Evolutionary conservation across 2,329 filamentous ascomycete species (phyloP), one percentile per base, ranked within the genome.

Genomic region (Talaromyces sp.): DNA sequence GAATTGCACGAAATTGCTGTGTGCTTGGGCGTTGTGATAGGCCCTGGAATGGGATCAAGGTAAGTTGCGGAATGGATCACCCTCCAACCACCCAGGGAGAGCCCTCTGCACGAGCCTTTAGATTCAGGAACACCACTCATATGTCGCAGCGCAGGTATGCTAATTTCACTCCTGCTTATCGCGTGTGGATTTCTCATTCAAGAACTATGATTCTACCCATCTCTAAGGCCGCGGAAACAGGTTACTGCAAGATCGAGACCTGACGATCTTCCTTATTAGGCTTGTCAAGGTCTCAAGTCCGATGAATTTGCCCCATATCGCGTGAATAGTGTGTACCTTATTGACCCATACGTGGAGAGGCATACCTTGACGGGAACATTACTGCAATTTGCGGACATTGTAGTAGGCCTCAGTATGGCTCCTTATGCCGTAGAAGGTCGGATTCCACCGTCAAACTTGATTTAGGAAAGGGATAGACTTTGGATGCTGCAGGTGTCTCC

Each of bases 21-120:
- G 65, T 64, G 18, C 21, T 61, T 33, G 63, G 50, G 42, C 23
- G 56, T 23, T 50, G 42, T 55, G 60, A 60, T 44, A 52, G 55
- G 60, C 28, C 46, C 50, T 60, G 35, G 57, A 62, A 62, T 63
- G 60, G 46, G 37, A 64, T 23, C 67, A 67, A 40, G 48, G 39
- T 21, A 35, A 16, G 14, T n/a, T 56, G 31, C 18, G 69, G 70
- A 69, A 71, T 71, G 70, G 68, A 71, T 71, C 67, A 66, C 61
- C 69, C 62, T 6, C 21, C 33, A 60, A 35, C 42, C 42, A 48
- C 56, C 39, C 11, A 50, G 42, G 56, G 33, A 31, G 16, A 14
- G 23, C 6, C 28, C 11, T 48, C 54, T 40, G 40, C 56, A 60
- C 61, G 37, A 57, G 48, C 55, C 50, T 31, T 56, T 48, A 35